phyloP scores from a whole-genome alignment of 345 rosid species.

The Atalantia buxifolia region DNA sequence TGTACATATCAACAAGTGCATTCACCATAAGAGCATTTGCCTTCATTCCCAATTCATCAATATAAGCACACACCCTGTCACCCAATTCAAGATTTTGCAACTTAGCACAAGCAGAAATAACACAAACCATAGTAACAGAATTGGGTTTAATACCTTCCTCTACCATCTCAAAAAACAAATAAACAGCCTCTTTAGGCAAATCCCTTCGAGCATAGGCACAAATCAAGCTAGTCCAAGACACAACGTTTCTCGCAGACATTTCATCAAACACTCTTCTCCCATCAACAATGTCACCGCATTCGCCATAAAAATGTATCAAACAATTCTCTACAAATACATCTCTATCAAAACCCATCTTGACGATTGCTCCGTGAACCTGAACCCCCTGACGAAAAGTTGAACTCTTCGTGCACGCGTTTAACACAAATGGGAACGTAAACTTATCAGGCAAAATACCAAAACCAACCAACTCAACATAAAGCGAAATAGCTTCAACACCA shows the following conservation, averaged over 20 bases:
- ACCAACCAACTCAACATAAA: slow-evolving; percentile 37
- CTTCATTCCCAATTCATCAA: slow-evolving; percentile 31
- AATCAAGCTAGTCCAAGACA: slow-evolving; percentile 76
- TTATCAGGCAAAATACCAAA: slow-evolving; percentile 48
- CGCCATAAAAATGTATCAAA: slow-evolving; percentile 55
- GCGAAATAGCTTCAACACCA: slow-evolving; percentile 37
- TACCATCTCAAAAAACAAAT: slow-evolving; percentile 53
- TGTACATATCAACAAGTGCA: slow-evolving; percentile 71
- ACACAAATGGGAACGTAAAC: slow-evolving; percentile 55
- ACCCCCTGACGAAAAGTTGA: slow-evolving; percentile 31
- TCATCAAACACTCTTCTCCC: slow-evolving; percentile 55
- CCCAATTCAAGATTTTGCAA: slow-evolving; percentile 48
- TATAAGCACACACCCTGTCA: slow-evolving; percentile 43
- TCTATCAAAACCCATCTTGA: slow-evolving; percentile 40
- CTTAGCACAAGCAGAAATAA: slow-evolving; percentile 59
- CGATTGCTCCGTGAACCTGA: slow-evolving; percentile 55
- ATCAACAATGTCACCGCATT: slow-evolving; percentile 41
- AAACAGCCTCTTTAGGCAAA: slow-evolving; percentile 46
- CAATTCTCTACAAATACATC: slow-evolving; percentile 55
- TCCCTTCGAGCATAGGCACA: slow-evolving; percentile 51
- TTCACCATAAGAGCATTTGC: slow-evolving; percentile 44
- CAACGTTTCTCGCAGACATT: slow-evolving; percentile 59
- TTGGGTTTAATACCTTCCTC: slow-evolving; percentile 44
- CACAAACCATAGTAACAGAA: slow-evolving; percentile 57
- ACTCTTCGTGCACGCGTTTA: slow-evolving; percentile 55